These are phyloP conservation scores for Phytophthora pisi DNA, from an alignment of 352 stramenopile species.

Conservation along the genomic window DNA sequence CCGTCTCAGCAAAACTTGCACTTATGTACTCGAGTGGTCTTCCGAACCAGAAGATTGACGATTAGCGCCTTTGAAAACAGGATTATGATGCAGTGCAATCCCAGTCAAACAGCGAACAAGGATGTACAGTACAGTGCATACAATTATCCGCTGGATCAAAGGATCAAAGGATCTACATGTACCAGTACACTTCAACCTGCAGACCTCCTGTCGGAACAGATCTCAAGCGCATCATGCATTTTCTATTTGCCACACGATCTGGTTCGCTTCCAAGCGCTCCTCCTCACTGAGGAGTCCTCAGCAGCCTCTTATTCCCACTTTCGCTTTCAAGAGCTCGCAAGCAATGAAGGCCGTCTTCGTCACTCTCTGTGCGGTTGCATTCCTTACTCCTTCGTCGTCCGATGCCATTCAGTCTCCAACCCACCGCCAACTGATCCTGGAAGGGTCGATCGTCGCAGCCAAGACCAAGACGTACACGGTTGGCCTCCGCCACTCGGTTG, in stretches of 20 bases:
- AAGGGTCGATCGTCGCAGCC: background rate
- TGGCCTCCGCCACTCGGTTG: background rate
- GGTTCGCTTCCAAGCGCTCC: background rate
- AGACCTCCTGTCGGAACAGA: background rate
- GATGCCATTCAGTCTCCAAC: background rate
- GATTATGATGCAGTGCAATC: too few species aligned
- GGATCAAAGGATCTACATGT: background rate
- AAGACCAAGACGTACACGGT: background rate
- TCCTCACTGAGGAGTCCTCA: background rate
- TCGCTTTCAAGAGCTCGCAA: background rate
- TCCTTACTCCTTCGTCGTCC: background rate
- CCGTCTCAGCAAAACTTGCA: too few species aligned
- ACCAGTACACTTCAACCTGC: background rate
- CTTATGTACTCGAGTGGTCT: too few species aligned
- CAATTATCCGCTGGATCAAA: too few species aligned
- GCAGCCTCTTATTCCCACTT: background rate
- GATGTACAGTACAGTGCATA: too few species aligned
- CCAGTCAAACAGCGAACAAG: too few species aligned
- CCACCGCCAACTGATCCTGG: background rate
- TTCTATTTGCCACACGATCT: background rate
- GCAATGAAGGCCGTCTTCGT: background rate
- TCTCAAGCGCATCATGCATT: conserved; percentile 2
- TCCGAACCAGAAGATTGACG: too few species aligned
- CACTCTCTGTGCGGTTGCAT: background rate
- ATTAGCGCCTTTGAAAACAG: too few species aligned